Conservation (phyloP, 371 early-diverging fungal genomes). For the Syncephalastrum contaminatum region DNA sequence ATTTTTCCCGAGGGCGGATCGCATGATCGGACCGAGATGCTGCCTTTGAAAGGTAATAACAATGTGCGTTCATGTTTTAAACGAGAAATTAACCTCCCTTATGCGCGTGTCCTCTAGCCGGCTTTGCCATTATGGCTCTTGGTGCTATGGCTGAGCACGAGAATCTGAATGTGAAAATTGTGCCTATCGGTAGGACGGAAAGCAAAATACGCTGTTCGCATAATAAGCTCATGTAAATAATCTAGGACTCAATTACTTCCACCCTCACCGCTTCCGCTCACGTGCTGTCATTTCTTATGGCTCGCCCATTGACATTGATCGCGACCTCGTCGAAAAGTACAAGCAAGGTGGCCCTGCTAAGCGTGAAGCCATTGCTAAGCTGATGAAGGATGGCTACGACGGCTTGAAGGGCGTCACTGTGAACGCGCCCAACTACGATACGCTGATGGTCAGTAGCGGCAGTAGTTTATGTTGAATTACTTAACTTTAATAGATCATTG, state of each 20-base stretch:
- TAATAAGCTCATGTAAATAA: neutral
- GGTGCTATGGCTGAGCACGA: conserved; percentile 77
- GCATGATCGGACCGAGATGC: conserved; percentile 85
- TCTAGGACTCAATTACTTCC: conserved; percentile 82
- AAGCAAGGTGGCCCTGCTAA: conserved; percentile 69
- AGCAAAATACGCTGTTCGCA: neutral
- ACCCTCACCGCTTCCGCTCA: conserved; percentile 87
- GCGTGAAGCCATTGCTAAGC: conserved; percentile 63
- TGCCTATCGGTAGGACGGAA: conserved; percentile 63
- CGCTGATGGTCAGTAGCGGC: conserved; percentile 53
- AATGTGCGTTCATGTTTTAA: neutral
- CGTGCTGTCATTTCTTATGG: conserved; percentile 89
- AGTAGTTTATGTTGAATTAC: conserved; percentile 1
- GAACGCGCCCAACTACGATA: conserved; percentile 80
- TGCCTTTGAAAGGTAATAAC: conserved; percentile 73
- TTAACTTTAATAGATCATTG: conserved; percentile 51
- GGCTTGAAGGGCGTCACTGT: conserved; percentile 78
- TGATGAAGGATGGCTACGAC: conserved; percentile 63
- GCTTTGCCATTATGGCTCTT: conserved; percentile 79
- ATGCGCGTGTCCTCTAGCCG: conserved; percentile 38
- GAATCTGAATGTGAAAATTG: conserved; percentile 76
- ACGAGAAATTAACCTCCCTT: conserved; percentile 6
- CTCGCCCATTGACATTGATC: conserved; percentile 66
- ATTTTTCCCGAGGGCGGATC: conserved; percentile 93
- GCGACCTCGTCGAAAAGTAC: conserved; percentile 66